phyloP scores from a whole-genome alignment of 768 basidiomycete species.

The Suillus tomentosus region DNA sequence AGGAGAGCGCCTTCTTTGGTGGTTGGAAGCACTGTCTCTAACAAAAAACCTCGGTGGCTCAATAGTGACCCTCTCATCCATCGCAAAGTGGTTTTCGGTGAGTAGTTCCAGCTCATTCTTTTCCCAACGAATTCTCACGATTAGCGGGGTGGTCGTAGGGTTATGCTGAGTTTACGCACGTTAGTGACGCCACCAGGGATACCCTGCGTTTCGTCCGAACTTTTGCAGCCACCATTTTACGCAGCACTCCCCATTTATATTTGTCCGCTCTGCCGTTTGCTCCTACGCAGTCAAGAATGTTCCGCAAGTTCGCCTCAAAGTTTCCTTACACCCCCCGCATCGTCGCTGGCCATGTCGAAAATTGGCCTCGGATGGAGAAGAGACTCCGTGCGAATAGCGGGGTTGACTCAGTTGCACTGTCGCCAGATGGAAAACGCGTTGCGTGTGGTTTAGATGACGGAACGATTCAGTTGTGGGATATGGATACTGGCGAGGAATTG shows the following conservation, averaged over 20 bases:
- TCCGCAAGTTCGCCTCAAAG: slow-evolving; percentile 18
- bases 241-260: slow-evolving; percentile 28
- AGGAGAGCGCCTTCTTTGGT: slow-evolving; percentile 7
- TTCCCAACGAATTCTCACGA: neutral
- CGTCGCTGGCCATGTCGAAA: neutral
- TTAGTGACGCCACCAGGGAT: slow-evolving; percentile 10
- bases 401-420: neutral
- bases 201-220: slow-evolving; percentile 15
- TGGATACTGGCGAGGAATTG: no score
- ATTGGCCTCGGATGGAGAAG: slow-evolving; percentile 8
- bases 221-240: slow-evolving; percentile 16
- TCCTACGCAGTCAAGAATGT: slow-evolving; percentile 22
- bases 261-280: slow-evolving; percentile 27
- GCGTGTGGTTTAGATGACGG: no score
- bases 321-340: neutral
- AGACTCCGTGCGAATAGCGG: accelerated
- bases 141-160: neutral
- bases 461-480: no score
- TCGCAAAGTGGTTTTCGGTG: neutral
- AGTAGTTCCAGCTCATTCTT: neutral
- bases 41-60: slow-evolving; percentile 15
- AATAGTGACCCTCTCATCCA: neutral
- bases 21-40: slow-evolving; percentile 11
- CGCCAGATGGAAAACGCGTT: neutral
- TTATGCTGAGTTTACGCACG: slow-evolving; percentile 3